Percentiles rank a stretch among this genome's conserved stretches.
These are phyloP conservation scores for Bretschneidera sinensis DNA, from an alignment of 345 rosid species.

Conservation along the genomic window DNA sequence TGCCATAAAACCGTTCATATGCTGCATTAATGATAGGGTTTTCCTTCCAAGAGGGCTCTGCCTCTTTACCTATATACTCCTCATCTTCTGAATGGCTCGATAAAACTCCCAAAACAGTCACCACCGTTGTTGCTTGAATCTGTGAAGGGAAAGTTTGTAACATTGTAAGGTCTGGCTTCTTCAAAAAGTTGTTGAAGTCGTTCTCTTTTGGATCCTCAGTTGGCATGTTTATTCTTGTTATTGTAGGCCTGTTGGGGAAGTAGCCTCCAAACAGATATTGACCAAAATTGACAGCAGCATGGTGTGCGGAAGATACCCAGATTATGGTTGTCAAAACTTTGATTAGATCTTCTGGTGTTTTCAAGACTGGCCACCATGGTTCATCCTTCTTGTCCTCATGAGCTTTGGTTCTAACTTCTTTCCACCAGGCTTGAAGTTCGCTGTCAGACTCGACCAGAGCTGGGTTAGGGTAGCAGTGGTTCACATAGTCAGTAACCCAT, in stretches of 20 bases:
- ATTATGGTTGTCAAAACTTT: conserved; percentile 22
- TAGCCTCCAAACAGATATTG: conserved; percentile 30
- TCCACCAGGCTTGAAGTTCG: conserved; percentile 34
- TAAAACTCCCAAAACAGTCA: conserved; percentile 26
- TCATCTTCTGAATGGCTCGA: conserved; percentile 32
- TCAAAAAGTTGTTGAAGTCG: conserved; percentile 19
- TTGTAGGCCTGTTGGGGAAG: conserved; percentile 32
- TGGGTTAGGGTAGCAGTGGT: conserved; percentile 18
- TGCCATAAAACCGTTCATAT: conserved; percentile 19
- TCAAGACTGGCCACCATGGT: conserved; percentile 32
- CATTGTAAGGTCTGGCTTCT: conserved; percentile 19
- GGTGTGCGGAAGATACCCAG: conserved; percentile 34
- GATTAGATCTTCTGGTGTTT: conserved; percentile 27
- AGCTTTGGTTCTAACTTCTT: conserved; percentile 22
- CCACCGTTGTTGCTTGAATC: conserved; percentile 28
- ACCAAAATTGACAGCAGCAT: conserved; percentile 34
- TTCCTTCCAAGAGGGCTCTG: conserved; percentile 20
- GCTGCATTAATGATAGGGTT: conserved; percentile 24
- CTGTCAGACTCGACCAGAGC: conserved; percentile 12
- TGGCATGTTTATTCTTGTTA: conserved; percentile 23
- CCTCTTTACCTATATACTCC: conserved; percentile 23
- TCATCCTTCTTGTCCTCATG: conserved; percentile 32
- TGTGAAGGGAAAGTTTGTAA: conserved; percentile 25
- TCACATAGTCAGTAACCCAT: conserved; percentile 31
- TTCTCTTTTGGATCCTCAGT: conserved; percentile 24